Evolutionary conservation across 2,329 filamentous ascomycete genomes (phyloP).

Genomic region (Cercospora citrullina): DNA sequence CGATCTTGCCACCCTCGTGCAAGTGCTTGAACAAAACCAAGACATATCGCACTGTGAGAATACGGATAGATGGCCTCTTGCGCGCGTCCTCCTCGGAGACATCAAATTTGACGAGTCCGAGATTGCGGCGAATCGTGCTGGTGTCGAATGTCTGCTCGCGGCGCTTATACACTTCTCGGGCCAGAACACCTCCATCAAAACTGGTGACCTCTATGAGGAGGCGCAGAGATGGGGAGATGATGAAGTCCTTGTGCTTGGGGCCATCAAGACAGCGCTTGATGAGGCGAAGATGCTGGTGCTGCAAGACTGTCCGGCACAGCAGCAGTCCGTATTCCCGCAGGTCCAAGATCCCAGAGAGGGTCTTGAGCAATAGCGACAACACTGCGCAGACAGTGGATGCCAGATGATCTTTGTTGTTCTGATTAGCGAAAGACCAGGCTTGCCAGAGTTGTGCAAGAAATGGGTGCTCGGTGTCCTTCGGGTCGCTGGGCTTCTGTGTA

Average conservation of each 20-base stretch:
- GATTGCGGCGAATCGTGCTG: slow-evolving; percentile 75
- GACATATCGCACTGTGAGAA: slow-evolving; percentile 79
- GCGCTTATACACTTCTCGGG: slow-evolving; percentile 69
- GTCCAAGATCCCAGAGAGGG: slow-evolving; percentile 71
- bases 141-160: slow-evolving; percentile 70
- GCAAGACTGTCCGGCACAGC: slow-evolving; percentile 78
- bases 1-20: slow-evolving; percentile 72
- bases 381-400: slow-evolving; percentile 79
- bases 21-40: slow-evolving; percentile 77
- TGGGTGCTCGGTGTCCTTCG: slow-evolving; percentile 58
- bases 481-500: slow-evolving; percentile 52
- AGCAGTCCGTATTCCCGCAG: slow-evolving; percentile 73
- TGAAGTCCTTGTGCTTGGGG: slow-evolving; percentile 77
- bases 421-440: slow-evolving; percentile 80
- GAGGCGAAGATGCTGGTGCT: slow-evolving; percentile 77
- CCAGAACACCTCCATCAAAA: slow-evolving; percentile 81
- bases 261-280: slow-evolving; percentile 76
- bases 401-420: slow-evolving; percentile 76
- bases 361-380: slow-evolving; percentile 76
- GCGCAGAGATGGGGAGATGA: slow-evolving; percentile 85
- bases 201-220: slow-evolving; percentile 81
- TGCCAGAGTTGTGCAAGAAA: slow-evolving; percentile 80
- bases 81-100: slow-evolving; percentile 57
- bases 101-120: slow-evolving; percentile 65
- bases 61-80: slow-evolving; percentile 74